Percentiles rank a stretch among this genome's conserved stretches.
Conservation (phyloP, 768 basidiomycete species). For the Xerocomellus intermedius region DNA sequence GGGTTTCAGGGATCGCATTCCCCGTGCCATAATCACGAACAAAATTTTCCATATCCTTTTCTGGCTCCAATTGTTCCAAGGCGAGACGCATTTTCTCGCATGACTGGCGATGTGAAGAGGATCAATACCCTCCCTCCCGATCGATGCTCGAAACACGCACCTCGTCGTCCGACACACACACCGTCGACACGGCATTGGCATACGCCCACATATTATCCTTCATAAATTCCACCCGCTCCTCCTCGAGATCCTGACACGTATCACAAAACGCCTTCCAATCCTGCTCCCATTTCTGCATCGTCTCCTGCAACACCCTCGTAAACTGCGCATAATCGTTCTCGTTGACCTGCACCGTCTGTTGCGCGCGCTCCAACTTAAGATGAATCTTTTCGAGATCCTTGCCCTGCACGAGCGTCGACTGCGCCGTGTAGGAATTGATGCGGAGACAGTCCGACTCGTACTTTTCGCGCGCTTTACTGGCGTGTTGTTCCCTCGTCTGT, state of each 20-base stretch:
- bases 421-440: slow-evolving; percentile 93
- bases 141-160: slow-evolving; percentile 42
- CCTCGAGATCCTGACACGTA: slow-evolving; percentile 92
- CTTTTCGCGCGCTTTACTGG: slow-evolving; percentile 86
- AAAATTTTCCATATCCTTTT: slow-evolving; percentile 85
- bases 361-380: slow-evolving; percentile 81
- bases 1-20: slow-evolving; percentile 82
- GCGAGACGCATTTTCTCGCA: slow-evolving; percentile 87
- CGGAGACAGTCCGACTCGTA: slow-evolving; percentile 91
- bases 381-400: slow-evolving; percentile 90
- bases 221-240: slow-evolving; percentile 90
- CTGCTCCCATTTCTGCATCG: slow-evolving; percentile 81
- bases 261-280: slow-evolving; percentile 97
- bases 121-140: neutral
- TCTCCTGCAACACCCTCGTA: slow-evolving; percentile 74
- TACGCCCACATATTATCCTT: slow-evolving; percentile 96
- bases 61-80: slow-evolving; percentile 86
- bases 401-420: slow-evolving; percentile 87
- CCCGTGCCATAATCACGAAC: slow-evolving; percentile 90
- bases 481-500: slow-evolving; percentile 81
- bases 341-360: slow-evolving; percentile 86
- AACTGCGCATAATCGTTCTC: slow-evolving; percentile 93
- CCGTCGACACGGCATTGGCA: slow-evolving; percentile 93
- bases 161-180: slow-evolving; percentile 95
- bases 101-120: slow-evolving; percentile 48